Evolutionary conservation across 495 filamentous ascomycete species (phyloP).

Genomic region (Podospora comata): DNA sequence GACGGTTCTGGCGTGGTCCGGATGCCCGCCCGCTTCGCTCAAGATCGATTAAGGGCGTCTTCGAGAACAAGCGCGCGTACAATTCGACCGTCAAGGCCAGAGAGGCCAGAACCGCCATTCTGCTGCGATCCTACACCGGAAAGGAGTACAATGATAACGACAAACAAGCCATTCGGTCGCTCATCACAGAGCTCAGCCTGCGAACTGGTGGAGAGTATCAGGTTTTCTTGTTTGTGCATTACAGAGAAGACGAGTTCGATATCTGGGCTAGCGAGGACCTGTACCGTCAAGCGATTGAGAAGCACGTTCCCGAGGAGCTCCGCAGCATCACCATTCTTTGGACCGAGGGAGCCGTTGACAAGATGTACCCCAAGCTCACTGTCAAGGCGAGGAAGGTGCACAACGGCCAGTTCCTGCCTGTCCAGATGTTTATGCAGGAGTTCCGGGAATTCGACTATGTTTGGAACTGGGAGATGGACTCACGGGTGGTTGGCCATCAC

Average conservation of each 20-base stretch:
- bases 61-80: background rate
- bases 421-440: conserved; percentile 64
- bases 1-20: conserved; percentile 14
- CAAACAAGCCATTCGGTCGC: conserved; percentile 64
- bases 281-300: conserved; percentile 52
- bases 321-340: conserved; percentile 65
- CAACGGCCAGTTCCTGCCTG: conserved; percentile 53
- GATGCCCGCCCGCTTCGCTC: background rate
- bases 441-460: conserved; percentile 70
- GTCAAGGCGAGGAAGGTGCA: conserved; percentile 40
- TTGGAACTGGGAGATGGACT: conserved; percentile 77
- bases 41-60: background rate
- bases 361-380: conserved; percentile 55
- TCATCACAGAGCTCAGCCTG: conserved; percentile 70
- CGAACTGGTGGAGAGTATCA: conserved; percentile 74
- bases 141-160: conserved; percentile 70
- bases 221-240: conserved; percentile 71
- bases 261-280: conserved; percentile 55
- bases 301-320: conserved; percentile 62
- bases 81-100: conserved; percentile 18
- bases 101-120: conserved; percentile 60
- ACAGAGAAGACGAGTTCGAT: conserved; percentile 53
- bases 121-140: conserved; percentile 66
- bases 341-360: conserved; percentile 55
- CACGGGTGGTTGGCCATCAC: conserved; percentile 66